phyloP scores from a whole-genome alignment of 2,329 filamentous ascomycete genomes.

The Didymella segeticola region DNA sequence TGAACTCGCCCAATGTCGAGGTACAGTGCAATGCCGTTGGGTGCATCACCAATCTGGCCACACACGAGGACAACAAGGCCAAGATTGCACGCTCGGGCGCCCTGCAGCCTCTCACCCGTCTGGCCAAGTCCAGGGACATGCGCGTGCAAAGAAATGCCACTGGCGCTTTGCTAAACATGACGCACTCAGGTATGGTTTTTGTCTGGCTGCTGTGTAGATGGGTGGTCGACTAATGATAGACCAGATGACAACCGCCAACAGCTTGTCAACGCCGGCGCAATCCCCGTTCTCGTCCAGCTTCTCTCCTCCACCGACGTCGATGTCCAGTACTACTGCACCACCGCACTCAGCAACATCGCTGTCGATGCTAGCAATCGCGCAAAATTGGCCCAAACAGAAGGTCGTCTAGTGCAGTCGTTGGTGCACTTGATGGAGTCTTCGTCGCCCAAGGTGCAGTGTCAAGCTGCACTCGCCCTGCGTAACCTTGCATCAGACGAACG shows the following conservation, averaged over 20 bases:
- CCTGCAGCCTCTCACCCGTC: conserved; percentile 83
- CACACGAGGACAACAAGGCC: conserved; percentile 98
- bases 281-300: conserved; percentile 93
- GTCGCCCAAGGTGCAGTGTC: conserved; percentile 92
- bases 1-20: conserved; percentile 97
- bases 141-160: conserved; percentile 97
- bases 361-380: conserved; percentile 91
- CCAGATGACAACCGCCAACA: conserved; percentile 96
- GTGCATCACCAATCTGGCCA: conserved; percentile 97
- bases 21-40: conserved; percentile 99
- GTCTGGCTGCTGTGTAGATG: not conserved
- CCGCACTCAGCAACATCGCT: conserved; percentile 96
- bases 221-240: conserved; percentile 26
- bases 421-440: conserved; percentile 98
- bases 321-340: conserved; percentile 99
- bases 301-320: conserved; percentile 93
- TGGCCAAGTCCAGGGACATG: conserved; percentile 99
- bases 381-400: conserved; percentile 88
- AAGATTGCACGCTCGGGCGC: conserved; percentile 97
- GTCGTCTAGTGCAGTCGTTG: conserved; percentile 88
- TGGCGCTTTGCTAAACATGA: conserved; percentile 97
- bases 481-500: conserved; percentile 98
- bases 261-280: conserved; percentile 95
- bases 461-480: conserved; percentile 89
- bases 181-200: conserved; percentile 79